These are phyloP conservation scores for Cyclotella kingstonii DNA, from an alignment of 108 stramenopile species.

Conservation along the genomic window DNA sequence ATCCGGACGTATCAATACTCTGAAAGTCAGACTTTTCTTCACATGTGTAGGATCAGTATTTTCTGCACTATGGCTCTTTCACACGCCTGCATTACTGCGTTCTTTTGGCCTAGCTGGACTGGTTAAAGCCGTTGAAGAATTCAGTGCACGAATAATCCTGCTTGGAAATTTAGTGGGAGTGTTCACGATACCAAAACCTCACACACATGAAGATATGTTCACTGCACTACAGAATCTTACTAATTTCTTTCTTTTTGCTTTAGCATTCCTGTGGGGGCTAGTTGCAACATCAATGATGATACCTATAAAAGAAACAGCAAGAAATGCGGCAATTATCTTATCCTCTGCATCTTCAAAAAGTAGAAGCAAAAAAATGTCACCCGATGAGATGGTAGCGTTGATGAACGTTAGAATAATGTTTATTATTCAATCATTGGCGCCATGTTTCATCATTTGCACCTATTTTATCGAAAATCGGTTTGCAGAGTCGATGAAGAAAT, in stretches of 20 bases:
- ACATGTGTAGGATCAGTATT: slow-evolving; percentile 9
- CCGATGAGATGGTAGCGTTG: slow-evolving; percentile 29
- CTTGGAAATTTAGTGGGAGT: slow-evolving; percentile 28
- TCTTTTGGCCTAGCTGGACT: slow-evolving; percentile 28
- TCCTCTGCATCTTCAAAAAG: slow-evolving; percentile 21
- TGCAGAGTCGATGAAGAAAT: slow-evolving; percentile 9
- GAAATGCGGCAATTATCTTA: slow-evolving; percentile 37
- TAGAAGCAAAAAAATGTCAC: slow-evolving; percentile 17
- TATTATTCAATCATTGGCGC: slow-evolving; percentile 30
- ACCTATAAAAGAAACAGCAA: slow-evolving; percentile 30
- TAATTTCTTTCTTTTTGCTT: slow-evolving; percentile 9
- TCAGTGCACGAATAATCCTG: slow-evolving; percentile 26
- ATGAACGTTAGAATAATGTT: slow-evolving; percentile 36
- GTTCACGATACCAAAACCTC: slow-evolving; percentile 1
- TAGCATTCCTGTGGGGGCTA: slow-evolving; percentile 23
- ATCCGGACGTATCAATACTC: slow-evolving; percentile 14
- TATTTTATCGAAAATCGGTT: slow-evolving; percentile 23
- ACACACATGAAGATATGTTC: background rate
- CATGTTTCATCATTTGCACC: slow-evolving; percentile 29
- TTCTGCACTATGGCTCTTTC: slow-evolving; percentile 37
- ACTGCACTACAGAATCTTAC: slow-evolving; percentile 10
- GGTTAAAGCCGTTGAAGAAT: slow-evolving; percentile 27
- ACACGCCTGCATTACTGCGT: slow-evolving; percentile 36
- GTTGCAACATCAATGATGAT: slow-evolving; percentile 23
- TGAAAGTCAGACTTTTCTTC: slow-evolving; percentile 23